Base-by-base conservation (phyloP, 768 basidiomycete genomes). In the Tylopilus rubrobrunneus region DNA sequence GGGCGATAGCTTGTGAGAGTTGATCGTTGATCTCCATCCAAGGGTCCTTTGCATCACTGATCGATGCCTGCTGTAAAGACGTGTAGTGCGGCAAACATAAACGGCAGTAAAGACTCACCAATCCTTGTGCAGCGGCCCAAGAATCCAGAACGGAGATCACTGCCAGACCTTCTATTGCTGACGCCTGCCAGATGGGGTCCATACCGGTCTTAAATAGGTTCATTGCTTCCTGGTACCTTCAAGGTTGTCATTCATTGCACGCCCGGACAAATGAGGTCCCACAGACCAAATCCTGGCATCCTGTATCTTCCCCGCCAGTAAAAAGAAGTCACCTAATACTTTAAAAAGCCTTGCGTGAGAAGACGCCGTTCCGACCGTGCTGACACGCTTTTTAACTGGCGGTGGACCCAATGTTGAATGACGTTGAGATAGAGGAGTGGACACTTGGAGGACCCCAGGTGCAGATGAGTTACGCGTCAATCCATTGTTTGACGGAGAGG, bases 141-240 rank as follows among this genome's bases (percentile, higher is more conserved):
- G 87, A 85, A 54, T 96, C 92, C 19, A 97, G 76, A 11, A 96
- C 76, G 9, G 83, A 77, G 28, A 87, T 76, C 3, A 88, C 89
- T 2, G 88, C 89, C 61, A 94, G 69, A 5, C 92, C 92, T 73
- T 99, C 97, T 43, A 92, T 74, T 0, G 86, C 85, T 12, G 87
- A 84, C 0, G 92, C 96, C 67, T 94, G 88, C 96, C 96, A 99
- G 27, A 89, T 76, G 23, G 80, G 71, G 68, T 98, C 96, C 51
- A 84, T 82, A 8, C 83, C 78, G 1, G 76, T 75, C 68, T 86
- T 89, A 61, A 92, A 84, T n/a, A 89, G 67, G 31, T 79, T 79
- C 17, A 92, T 72, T 12, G 93, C 87, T 74, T 98, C 94, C 49
- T 83, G 81, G 70, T 93, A 98, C 84, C 90, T 92, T 62, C 31